Evolutionary conservation across 2,329 filamentous ascomycete genomes (phyloP).

Genomic region (Dactylellina cionopaga): DNA sequence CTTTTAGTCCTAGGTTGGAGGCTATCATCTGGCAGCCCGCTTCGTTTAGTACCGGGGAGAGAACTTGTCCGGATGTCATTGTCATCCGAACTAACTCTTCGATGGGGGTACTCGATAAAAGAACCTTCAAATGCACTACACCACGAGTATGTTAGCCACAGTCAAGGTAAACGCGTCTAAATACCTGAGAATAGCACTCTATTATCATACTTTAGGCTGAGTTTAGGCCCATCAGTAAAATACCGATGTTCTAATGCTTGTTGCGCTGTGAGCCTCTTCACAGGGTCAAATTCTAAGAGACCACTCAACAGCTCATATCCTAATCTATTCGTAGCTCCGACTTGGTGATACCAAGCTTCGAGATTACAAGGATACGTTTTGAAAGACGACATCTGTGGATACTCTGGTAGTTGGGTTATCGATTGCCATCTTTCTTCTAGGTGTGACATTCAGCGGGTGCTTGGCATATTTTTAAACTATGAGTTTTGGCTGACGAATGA

Average conservation of each 20-base stretch:
- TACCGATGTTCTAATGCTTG: conserved; percentile 91
- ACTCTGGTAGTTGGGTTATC: conserved; percentile 86
- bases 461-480: not conserved
- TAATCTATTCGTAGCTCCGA: conserved; percentile 66
- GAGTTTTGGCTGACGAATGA: not conserved
- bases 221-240: conserved; percentile 75
- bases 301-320: conserved; percentile 84
- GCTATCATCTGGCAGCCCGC: conserved; percentile 82
- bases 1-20: conserved; percentile 73
- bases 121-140: conserved; percentile 77
- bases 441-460: not conserved
- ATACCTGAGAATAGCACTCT: not conserved
- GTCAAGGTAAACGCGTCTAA: not conserved
- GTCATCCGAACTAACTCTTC: conserved; percentile 91
- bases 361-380: conserved; percentile 60
- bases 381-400: conserved; percentile 72
- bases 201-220: conserved; percentile 75
- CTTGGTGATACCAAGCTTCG: conserved; percentile 65
- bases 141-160: not conserved
- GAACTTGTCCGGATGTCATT: conserved; percentile 94
- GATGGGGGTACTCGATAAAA: conserved; percentile 86
- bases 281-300: conserved; percentile 90
- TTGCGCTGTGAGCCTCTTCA: conserved; percentile 85
- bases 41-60: conserved; percentile 88
- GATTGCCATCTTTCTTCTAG: conserved; percentile 83